Evolutionary conservation across 306 rosid genomes (phyloP).

Genomic region (Lotus japonicus): DNA sequence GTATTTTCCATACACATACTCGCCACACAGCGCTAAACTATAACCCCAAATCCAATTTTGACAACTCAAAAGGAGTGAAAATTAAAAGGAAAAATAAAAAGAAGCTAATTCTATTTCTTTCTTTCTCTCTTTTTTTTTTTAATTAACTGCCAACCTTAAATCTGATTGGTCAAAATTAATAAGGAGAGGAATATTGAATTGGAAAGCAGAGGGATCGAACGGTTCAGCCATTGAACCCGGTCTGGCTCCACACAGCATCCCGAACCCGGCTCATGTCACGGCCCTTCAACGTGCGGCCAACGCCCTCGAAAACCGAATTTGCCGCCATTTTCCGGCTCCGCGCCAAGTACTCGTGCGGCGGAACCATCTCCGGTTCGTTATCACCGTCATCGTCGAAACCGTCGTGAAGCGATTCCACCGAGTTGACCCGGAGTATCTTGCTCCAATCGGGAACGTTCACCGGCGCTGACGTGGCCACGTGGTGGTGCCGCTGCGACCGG

Average conservation of each 20-base stretch:
- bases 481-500: constrained; percentile 34
- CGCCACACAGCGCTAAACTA: no score
- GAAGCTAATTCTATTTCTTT: background rate
- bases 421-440: constrained; percentile 71
- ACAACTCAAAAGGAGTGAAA: background rate
- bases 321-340: constrained; percentile 61
- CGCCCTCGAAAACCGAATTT: constrained; percentile 91
- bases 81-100: background rate
- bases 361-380: constrained; percentile 60
- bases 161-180: background rate
- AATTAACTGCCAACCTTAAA: background rate
- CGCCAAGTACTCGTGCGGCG: constrained; percentile 95
- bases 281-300: constrained; percentile 90
- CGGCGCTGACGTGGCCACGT: constrained; percentile 80
- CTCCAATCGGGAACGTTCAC: constrained; percentile 98
- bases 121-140: background rate
- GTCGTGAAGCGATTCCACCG: constrained; percentile 63
- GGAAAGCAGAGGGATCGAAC: background rate
- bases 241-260: constrained; percentile 93
- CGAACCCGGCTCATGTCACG: constrained; percentile 90
- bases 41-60: no score
- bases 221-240: constrained; percentile 76
- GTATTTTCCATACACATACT: no score
- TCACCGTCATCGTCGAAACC: constrained; percentile 37
- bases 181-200: background rate